Base-by-base conservation (phyloP, 495 filamentous ascomycete genomes). In the Xylaria venustula region DNA sequence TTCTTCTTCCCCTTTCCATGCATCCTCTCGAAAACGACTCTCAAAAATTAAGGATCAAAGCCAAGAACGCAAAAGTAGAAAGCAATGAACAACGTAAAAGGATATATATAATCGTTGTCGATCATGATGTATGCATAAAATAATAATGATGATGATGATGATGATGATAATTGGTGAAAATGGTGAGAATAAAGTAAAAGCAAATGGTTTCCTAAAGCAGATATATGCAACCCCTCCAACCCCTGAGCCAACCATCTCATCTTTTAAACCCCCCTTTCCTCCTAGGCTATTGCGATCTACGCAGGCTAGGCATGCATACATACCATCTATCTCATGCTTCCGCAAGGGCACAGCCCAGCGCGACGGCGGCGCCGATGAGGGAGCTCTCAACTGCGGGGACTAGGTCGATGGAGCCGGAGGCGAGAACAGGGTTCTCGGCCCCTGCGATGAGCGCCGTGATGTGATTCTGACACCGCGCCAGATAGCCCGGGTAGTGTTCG, bases 401-500 rank as follows among this genome's bases (percentile, higher is more conserved):
- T 20, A 89, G 71, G 17, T 77, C 76, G 6, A 88, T 74, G 4
- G 72, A 64, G 14, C 76, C 76, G 2, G 66, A 37, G 7, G 57
- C 37, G 34, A 44, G 48, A 7, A 75, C 73, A 58, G 40, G 57
- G 44, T 67, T 56, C 32, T 54, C 52, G 36, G 59, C 72, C 9
- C 52, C 61, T 0, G 64, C 64, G 15, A 81, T 65, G 12, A 88
- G 68, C 19, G 69, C 63, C 57, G 86, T 77, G 40, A 87, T 75
- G 60, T 79, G 81, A 6, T 50, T 54, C 67, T 89, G 83, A 57
- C 80, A 79, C 5, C 61, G 71, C 26, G 45, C 55, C 17, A 74
- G 67, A 66, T 88, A 89, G 19, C 67, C 69, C 0, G 87, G 87
- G 66, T 88, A 90, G 64, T 84, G 80, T 71, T 87, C 82, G 32